Evolutionary conservation across 495 filamentous ascomycete species (phyloP), one percentile per base, ranked within the genome.

Genomic region (Penicillium soppii): DNA sequence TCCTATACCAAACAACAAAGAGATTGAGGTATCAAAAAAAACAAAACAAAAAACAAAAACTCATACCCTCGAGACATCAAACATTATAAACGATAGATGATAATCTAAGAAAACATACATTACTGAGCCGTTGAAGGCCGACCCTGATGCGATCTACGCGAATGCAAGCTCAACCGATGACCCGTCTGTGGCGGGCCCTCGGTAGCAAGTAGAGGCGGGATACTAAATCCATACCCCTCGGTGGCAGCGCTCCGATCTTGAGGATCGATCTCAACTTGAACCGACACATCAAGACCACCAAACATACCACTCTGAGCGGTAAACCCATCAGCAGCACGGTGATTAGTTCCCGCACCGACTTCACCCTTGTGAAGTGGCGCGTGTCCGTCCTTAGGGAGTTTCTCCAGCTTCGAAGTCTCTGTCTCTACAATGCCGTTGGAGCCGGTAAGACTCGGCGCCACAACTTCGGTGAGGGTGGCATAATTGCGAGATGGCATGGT

Each of bases 401-500:
- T 50, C 1, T 57, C 59, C 12, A 58, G 51, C 35, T 64, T 61
- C 32, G 54, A 54, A 6, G 47, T 58, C 30, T 57, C 59, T n/a
- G 27, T 37, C 16, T 58, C 47, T 5, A 36, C 17, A 16, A 35
- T n/a, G 12, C 62, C 61, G 30, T 66, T 27, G 16, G 64, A 49
- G 20, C 54, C 43, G 6, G 19, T 32, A 12, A 12, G 1, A 5
- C 5, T 42, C 7, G 70, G 68, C 10, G 63, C 54, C 4, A 68
- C 62, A 37, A 74, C 68, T 52, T 95, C 90, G 26, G 86, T 88
- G 52, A 97, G 81, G 51, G 86, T 83, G 51, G 91, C 87, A 66
- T 86, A 96, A 71, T 97, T 96, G 45, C 92, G 81, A 36, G 82
- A 85, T 2, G 92, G 92, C 92, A 96, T 96, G 17, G 91, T 96